Evolutionary conservation across 2,329 filamentous ascomycete genomes (phyloP).

Genomic region (Chrysosporium keratinophilum): DNA sequence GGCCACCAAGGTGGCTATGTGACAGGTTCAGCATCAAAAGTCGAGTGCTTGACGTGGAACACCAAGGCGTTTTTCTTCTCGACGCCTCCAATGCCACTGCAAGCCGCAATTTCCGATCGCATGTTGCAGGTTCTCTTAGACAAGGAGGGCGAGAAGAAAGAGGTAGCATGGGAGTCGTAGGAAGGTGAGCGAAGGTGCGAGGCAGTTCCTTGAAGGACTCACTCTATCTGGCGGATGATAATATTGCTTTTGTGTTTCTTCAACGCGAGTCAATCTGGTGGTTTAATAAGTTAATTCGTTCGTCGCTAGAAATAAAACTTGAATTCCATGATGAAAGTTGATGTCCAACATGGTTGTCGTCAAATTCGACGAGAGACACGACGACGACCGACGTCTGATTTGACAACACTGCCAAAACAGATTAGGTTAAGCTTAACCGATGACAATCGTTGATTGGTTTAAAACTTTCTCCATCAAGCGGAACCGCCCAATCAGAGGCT

Average conservation of each 20-base stretch:
- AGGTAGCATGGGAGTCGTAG: neutral
- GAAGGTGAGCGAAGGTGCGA: neutral
- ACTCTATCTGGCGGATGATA: neutral
- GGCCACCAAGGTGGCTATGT: neutral
- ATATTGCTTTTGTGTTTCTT: too few relatives aligned
- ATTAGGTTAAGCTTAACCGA: neutral
- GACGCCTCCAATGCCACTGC: neutral
- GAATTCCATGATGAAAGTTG: too few relatives aligned
- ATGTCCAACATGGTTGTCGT: too few relatives aligned
- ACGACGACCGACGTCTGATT: neutral
- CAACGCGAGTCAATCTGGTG: too few relatives aligned
- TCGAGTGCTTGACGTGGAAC: neutral
- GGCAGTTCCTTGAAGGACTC: neutral
- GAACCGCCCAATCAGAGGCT: too few relatives aligned
- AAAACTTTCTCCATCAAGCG: too few relatives aligned
- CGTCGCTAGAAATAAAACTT: too few relatives aligned
- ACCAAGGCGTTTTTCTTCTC: neutral
- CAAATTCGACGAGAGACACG: neutral
- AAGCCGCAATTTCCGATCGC: neutral
- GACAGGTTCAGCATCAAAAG: neutral
- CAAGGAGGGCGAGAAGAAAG: neutral
- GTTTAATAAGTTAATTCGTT: too few relatives aligned
- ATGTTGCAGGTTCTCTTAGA: neutral
- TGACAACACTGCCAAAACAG: neutral
- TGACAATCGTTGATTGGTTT: neutral